These are phyloP conservation scores for Myxozyma vanderwaltii DNA, from an alignment of 805 yeast species.

Conservation along the genomic window DNA sequence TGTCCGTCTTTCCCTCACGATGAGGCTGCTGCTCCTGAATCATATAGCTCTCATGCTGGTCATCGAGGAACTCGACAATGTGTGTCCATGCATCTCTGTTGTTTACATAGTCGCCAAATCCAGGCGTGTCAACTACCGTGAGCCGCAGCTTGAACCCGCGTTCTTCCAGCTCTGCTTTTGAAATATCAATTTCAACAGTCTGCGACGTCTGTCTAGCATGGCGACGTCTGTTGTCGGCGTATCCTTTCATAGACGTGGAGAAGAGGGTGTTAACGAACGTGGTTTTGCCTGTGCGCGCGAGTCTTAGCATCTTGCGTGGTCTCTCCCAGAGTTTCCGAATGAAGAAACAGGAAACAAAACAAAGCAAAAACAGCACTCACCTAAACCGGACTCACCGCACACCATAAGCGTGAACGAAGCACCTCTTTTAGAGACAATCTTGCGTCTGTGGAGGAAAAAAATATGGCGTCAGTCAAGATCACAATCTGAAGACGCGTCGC, in stretches of 20 bases:
- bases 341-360: too few species aligned
- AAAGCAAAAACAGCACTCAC: constrained; percentile 39
- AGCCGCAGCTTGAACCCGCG: constrained; percentile 60
- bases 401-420: constrained; percentile 78
- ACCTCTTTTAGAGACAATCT: constrained; percentile 53
- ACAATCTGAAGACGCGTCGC: constrained; percentile 10
- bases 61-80: constrained; percentile 72
- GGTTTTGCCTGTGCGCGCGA: constrained; percentile 75
- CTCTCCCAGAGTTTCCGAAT: constrained; percentile 55
- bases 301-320: too few species aligned
- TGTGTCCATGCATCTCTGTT: constrained; percentile 69
- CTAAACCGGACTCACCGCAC: constrained; percentile 84
- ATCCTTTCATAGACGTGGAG: constrained; percentile 51
- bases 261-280: constrained; percentile 81
- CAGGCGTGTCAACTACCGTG: constrained; percentile 72
- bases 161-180: constrained; percentile 59
- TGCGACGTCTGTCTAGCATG: constrained; percentile 47
- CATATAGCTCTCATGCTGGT: constrained; percentile 67
- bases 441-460: constrained; percentile 37
- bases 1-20: constrained; percentile 56
- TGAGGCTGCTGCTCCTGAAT: constrained; percentile 79
- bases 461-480: constrained; percentile 5
- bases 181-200: constrained; percentile 46
- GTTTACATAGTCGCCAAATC: constrained; percentile 72
- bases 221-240: constrained; percentile 46